Base-by-base conservation (phyloP, 768 basidiomycete genomes). In the Russula ochroleuca region DNA sequence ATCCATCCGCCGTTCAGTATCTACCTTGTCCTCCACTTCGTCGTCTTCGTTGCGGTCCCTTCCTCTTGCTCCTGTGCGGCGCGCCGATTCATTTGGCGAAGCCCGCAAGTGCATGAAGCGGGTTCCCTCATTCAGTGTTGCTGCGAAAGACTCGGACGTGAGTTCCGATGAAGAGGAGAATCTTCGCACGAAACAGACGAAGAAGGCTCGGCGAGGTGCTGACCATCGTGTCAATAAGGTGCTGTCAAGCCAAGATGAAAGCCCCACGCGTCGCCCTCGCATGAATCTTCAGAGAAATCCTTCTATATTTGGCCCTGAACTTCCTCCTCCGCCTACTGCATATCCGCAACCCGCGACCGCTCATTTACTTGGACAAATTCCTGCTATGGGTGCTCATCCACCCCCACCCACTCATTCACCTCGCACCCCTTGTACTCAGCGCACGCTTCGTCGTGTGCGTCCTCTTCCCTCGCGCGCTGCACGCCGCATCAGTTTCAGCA, bases 381-480 rank as follows among this genome's bases (percentile, higher is more conserved):
- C 68, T 70, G 72, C 69, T 77, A 67, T 70, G 80, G 38, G 78
- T 79, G 67, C 80, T 15, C 64, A 61, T 19, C 59, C 64, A 31
- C 59, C 59, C 6, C 64, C 64, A 82, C 59, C 86, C 85, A 66
- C 85, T 85, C 38, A 86, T 82, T 69, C 86, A 86, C 69, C 82
- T 87, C 67, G 88, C 86, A 43, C 79, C 77, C 61, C 78, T 87
- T 40, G 85, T 85, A 41, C 76, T 73, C 52, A 75, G 80, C 65
- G 38, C 57, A 59, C 54, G 35, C 65, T 56, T 61, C 69, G 58
- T 59, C 68, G 48, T 68, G 62, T 62, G 63, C 68, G 52, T 38
- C 62, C 64, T 35, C 45, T 67, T 47, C 67, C 64, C 15, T 47
- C 53, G 14, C 71, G 62, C 45, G 40, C 69, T 17, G 62, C 65